These are phyloP conservation scores for Talaromyces amestolkiae DNA, from an alignment of 2,329 filamentous ascomycete species.

Conservation along the genomic window DNA sequence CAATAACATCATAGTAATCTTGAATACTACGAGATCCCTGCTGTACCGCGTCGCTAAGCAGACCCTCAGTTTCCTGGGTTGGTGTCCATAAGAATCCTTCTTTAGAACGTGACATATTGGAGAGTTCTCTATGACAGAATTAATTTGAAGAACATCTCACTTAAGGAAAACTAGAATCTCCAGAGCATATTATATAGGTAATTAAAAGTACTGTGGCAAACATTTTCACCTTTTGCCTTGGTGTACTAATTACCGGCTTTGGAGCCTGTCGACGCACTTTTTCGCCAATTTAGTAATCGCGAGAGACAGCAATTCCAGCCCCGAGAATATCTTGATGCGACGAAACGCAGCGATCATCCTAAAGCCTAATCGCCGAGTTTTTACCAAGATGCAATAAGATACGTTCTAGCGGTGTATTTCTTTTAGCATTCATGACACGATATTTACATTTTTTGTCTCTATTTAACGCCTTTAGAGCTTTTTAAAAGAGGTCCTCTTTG, in stretches of 20 bases:
- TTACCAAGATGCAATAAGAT: not conserved
- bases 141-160: too few relatives aligned
- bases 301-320: not conserved
- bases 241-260: not conserved
- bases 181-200: not conserved
- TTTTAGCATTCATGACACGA: not conserved
- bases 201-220: not conserved
- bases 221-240: not conserved
- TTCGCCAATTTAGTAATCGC: not conserved
- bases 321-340: too few relatives aligned
- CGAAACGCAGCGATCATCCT: too few relatives aligned
- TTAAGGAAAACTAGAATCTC: not conserved
- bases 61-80: not conserved
- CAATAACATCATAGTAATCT: conserved; percentile 30
- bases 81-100: not conserved
- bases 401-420: not conserved
- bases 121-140: not conserved
- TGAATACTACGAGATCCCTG: not conserved
- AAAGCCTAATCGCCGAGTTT: not conserved
- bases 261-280: not conserved
- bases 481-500: not conserved
- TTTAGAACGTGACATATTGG: not conserved
- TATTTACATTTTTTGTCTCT: not conserved
- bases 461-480: not conserved
- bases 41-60: not conserved